phyloP scores from a whole-genome alignment of 441 rosid genomes.

The Breynia disticha region DNA sequence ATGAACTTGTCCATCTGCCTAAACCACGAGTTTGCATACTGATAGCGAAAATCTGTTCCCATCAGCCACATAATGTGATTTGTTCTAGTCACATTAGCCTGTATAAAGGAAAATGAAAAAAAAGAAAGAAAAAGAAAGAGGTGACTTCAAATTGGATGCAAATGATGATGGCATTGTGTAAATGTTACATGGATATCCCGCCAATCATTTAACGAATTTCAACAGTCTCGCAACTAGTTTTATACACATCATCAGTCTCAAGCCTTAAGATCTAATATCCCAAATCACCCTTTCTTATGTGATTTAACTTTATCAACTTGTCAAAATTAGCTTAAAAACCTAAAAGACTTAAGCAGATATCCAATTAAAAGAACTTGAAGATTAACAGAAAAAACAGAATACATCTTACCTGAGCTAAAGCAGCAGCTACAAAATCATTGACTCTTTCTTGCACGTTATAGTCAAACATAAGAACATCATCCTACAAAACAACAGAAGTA shows the following conservation, averaged over 20 bases:
- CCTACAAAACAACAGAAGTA: conserved; percentile 39
- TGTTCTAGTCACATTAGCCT: conserved; percentile 92
- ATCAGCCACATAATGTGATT: conserved; percentile 97
- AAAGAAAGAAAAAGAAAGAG: background rate
- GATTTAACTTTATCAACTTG: too few relatives aligned
- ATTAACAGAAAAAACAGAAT: background rate
- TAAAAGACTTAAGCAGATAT: background rate
- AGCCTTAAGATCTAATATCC: too few relatives aligned
- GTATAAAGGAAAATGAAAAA: conserved; percentile 12
- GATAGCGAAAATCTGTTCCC: conserved; percentile 99
- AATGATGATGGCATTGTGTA: too few relatives aligned
- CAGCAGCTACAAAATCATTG: conserved; percentile 83
- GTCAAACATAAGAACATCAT: conserved; percentile 73
- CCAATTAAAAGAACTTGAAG: conserved; percentile 7
- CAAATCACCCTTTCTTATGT: too few relatives aligned
- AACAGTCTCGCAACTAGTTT: too few relatives aligned
- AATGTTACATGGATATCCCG: too few relatives aligned
- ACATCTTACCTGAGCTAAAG: conserved; percentile 68
- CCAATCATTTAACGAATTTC: too few relatives aligned
- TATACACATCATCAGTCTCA: too few relatives aligned
- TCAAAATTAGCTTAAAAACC: background rate
- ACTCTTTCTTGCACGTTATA: conserved; percentile 95
- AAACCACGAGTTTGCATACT: conserved; percentile 91
- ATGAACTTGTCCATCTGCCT: conserved; percentile 93
- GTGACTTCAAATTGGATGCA: too few relatives aligned